Conservation (phyloP, 257 asterid genomes). For the Lantana camara region DNA sequence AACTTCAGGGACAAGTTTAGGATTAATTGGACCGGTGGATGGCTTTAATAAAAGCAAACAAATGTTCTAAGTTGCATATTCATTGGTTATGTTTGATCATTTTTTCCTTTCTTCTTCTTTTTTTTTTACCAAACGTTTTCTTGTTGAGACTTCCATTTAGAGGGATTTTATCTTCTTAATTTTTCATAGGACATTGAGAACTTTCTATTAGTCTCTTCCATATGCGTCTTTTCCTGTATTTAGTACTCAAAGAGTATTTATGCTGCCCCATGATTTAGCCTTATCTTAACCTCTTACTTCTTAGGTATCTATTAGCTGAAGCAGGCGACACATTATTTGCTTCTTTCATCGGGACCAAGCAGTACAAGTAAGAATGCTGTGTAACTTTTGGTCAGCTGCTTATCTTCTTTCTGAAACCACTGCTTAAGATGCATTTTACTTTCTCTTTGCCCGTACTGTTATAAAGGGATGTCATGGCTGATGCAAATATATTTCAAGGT, state of each 20-base stretch:
- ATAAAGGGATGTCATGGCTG: conserved; percentile 99
- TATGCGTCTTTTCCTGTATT: not conserved
- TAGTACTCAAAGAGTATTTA: not conserved
- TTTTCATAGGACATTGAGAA: too few relatives aligned
- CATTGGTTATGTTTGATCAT: too few relatives aligned
- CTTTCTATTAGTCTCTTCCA: too few relatives aligned
- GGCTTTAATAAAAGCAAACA: too few relatives aligned
- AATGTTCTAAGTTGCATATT: too few relatives aligned
- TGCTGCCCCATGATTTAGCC: conserved; percentile 2
- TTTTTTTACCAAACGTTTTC: too few relatives aligned
- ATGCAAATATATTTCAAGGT: conserved; percentile 99
- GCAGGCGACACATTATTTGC: conserved; percentile 98
- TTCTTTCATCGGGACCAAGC: conserved; percentile 95
- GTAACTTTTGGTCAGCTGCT: conserved; percentile 21
- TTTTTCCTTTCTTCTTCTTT: too few relatives aligned
- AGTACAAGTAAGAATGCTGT: conserved; percentile 72
- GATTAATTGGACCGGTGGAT: too few relatives aligned
- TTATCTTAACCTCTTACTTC: conserved; percentile 20
- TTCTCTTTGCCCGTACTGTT: conserved; percentile 53
- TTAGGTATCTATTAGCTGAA: conserved; percentile 93
- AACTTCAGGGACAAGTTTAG: too few relatives aligned
- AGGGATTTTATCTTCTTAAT: too few relatives aligned
- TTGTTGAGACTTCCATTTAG: too few relatives aligned
- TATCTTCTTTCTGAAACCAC: conserved; percentile 35
- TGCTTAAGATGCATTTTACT: conserved; percentile 55